Evolutionary conservation across 257 asterid species (phyloP), one percentile per base, ranked within the genome.

Genomic region (Asclepias syriaca): DNA sequence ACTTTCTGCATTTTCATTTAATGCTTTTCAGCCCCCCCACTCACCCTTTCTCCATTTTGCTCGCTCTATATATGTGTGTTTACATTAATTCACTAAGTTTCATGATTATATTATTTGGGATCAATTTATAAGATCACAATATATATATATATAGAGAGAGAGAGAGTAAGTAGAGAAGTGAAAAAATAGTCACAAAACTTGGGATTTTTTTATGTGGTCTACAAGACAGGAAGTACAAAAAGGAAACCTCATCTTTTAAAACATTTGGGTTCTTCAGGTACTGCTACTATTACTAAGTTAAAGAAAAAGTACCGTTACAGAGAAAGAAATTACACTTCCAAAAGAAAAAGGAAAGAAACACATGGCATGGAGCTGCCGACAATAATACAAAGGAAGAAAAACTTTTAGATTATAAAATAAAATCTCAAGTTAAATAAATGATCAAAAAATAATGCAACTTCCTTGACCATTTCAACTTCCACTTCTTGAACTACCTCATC

Each of bases 1-100:
- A 78, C 70, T 48, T 68, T 51, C 84, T 79, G 74, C 29, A 50
- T 19, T 59, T 40, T 39, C 87, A 79, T 77, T 83, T 73, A 83
- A 79, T 77, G 81, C 77, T 21, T 11, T 24, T 39, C 57, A 37
- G 66, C 5, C 12, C 61, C 51, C 58, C n/a, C 18, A 3, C 19
- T 40, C 69, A 8, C 34, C 24, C 66, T 57, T 69, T 1, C 0
- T 55, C 14, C 14, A 1, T 46, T 2, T 11, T 4, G 5, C 3
- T 34, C 5, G 5, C 39, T 34, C 4, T 34, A 0, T 34, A 2
- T 34, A 2, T 24, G 27, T 24, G 27, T 24, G 27, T 24, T 24
- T 24, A 24, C 48, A 43, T 29, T 29, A 29, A 29, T 43, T 43
- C 48, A 43, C 48, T 43, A 43, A 43, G 12, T 34, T 3, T 34